Evolutionary conservation across 2,329 filamentous ascomycete species (phyloP).

Genomic region (Clonostachys chloroleuca): DNA sequence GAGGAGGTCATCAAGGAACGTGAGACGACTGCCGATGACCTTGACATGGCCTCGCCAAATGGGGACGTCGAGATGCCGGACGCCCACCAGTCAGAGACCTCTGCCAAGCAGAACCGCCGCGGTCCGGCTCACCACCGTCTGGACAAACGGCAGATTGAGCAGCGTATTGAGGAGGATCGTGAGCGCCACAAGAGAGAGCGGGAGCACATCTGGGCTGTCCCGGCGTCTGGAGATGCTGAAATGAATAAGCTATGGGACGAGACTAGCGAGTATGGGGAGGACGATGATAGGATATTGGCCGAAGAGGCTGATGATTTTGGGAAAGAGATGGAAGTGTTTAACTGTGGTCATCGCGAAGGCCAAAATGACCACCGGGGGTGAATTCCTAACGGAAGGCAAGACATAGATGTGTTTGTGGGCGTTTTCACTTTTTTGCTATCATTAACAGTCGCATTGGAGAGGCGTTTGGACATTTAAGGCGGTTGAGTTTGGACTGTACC

Average conservation of each 20-base stretch:
- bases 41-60: slow-evolving; percentile 46
- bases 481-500: too few relatives aligned
- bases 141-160: slow-evolving; percentile 87
- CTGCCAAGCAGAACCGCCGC: slow-evolving; percentile 8
- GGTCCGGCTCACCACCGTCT: slow-evolving; percentile 34
- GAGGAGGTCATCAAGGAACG: slow-evolving; percentile 79
- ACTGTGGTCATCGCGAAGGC: too few relatives aligned
- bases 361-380: too few relatives aligned
- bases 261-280: slow-evolving; percentile 79
- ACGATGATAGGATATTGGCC: slow-evolving; percentile 71
- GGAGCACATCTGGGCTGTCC: slow-evolving; percentile 91
- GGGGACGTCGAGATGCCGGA: slow-evolving; percentile 33
- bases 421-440: too few relatives aligned
- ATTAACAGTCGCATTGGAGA: too few relatives aligned
- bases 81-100: slow-evolving; percentile 8
- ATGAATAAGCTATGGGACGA: slow-evolving; percentile 83
- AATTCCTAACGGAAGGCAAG: too few relatives aligned
- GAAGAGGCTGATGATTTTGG: slow-evolving; percentile 63
- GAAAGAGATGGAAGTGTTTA: slow-evolving; percentile 29
- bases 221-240: slow-evolving; percentile 58
- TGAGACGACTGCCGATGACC: slow-evolving; percentile 58
- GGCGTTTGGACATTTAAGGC: too few relatives aligned
- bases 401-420: too few relatives aligned
- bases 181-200: slow-evolving; percentile 89
- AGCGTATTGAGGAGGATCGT: slow-evolving; percentile 93